Base-by-base conservation (phyloP, 441 rosid genomes). In the Pelargonium australe region DNA sequence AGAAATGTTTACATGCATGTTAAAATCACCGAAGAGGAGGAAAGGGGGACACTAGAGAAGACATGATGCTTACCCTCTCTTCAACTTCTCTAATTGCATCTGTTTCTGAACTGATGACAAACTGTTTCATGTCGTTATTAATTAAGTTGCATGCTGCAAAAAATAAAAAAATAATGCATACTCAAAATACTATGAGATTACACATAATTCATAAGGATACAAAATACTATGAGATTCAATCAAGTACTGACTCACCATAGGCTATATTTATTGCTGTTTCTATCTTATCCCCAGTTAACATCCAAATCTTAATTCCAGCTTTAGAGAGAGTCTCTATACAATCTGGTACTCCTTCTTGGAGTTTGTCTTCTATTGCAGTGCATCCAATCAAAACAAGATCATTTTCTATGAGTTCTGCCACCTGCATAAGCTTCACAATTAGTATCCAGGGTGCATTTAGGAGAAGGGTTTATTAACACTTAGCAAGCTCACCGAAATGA, bases 291-390 rank as follows among this genome's bases (percentile, higher is more conserved):
- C 99, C 99, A 67, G 98, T 93, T 74, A 96, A 79, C 77, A 96
- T 88, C 99, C 99, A 96, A 69, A 96, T 91, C 87, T 96, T 96
- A 75, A 96, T 96, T 76, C 99, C 99, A 78, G 99, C 99, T 83
- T 83, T 88, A 53, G 97, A 82, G 79, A 96, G 97, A 76, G 97
- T 96, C 82, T 96, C 93, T 75, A 96, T 96, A 81, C 99, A 96
- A 81, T 72, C 74, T 61, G 99, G 99, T 37, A 96, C 99, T 75
- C 98, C 99, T 84, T 96, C 99, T 81, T 96, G 99, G 81, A 96
- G 98, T 73, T 96, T 96, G 83, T 96, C 99, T 87, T 96, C 99
- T 79, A 96, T 96, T n/a, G 99, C 99, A 74, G 99, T 96, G 77
- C 85, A 77, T 40, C 99, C 99, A 74, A 96, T 96, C 83, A 96